These are phyloP conservation scores for Polytrichum formosum DNA, from an alignment of 225 moss, liverwort and hornwort species.

Conservation along the genomic window DNA sequence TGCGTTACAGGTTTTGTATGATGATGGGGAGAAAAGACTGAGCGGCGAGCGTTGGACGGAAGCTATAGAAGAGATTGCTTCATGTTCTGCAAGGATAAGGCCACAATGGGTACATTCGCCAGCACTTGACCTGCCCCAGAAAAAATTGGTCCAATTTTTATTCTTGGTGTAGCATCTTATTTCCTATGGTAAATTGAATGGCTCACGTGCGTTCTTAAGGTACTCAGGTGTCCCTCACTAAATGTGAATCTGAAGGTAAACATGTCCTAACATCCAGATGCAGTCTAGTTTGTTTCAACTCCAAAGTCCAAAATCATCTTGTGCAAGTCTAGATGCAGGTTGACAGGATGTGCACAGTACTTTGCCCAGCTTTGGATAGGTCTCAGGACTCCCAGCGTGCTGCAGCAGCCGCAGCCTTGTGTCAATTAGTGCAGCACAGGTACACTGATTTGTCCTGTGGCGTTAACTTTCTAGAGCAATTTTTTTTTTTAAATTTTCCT, in stretches of 20 bases:
- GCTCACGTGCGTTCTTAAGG: no score
- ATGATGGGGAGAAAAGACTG: constrained; percentile 84
- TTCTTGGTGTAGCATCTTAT: no score
- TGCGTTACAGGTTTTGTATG: constrained; percentile 66
- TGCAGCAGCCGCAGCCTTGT: constrained; percentile 87
- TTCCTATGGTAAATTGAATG: no score
- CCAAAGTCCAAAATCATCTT: background rate
- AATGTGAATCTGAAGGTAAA: constrained; percentile 13
- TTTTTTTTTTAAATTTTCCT: no score
- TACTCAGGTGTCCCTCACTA: no score
- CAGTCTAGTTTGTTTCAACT: background rate
- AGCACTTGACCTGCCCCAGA: background rate
- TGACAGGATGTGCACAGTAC: constrained; percentile 65
- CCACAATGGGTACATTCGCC: constrained; percentile 26
- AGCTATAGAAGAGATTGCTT: constrained; percentile 92
- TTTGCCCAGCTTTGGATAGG: constrained; percentile 84
- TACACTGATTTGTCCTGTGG: no score
- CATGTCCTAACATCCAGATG: background rate
- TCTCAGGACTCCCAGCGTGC: constrained; percentile 82
- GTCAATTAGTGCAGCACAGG: constrained; percentile 78
- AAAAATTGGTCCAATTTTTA: background rate
- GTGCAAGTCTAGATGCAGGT: constrained; percentile 41
- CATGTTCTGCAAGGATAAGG: constrained; percentile 67
- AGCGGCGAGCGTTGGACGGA: constrained; percentile 94
- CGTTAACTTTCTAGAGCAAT: no score